A percentile compares a stretch with the other conserved stretches of the same genome.
phyloP scores from a whole-genome alignment of 2,329 filamentous ascomycete species.

The Epichloe hybrida region DNA sequence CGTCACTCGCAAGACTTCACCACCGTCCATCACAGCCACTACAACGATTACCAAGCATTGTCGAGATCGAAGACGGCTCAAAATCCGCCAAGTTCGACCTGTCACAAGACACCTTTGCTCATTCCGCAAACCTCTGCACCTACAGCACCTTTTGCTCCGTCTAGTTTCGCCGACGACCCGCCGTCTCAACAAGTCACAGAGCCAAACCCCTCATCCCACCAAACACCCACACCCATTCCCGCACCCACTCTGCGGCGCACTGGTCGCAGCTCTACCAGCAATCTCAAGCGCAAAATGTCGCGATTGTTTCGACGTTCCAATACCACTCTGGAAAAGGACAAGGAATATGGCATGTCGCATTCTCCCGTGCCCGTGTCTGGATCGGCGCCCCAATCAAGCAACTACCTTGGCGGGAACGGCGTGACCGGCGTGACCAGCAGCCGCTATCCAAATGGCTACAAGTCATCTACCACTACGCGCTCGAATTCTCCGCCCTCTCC shows the following conservation, averaged over 20 bases:
- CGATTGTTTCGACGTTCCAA: conserved; percentile 33
- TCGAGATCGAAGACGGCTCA: conserved; percentile 12
- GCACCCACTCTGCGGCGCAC: conserved; percentile 25
- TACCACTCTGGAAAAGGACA: conserved; percentile 17
- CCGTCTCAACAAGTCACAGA: neutral
- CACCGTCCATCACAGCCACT: conserved; percentile 22
- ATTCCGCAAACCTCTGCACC: neutral
- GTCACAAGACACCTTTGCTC: conserved; percentile 8
- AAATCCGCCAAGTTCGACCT: conserved; percentile 2
- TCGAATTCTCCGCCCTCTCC: conserved; percentile 39
- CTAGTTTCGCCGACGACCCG: neutral
- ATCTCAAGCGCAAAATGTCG: conserved; percentile 36
- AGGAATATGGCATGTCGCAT: conserved; percentile 12
- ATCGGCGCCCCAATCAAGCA: conserved; percentile 8
- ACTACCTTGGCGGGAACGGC: conserved; percentile 2
- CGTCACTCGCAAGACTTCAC: conserved; percentile 41
- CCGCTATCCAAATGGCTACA: conserved; percentile 31
- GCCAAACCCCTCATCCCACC: conserved; percentile 8
- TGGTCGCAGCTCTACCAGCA: conserved; percentile 28
- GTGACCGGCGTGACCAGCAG: conserved; percentile 11
- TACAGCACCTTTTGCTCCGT: neutral
- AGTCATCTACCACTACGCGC: conserved; percentile 31
- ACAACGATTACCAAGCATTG: conserved; percentile 12
- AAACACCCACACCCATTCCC: neutral
- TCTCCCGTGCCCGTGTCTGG: conserved; percentile 7